Percentiles rank a stretch among this genome's conserved stretches.
phyloP scores from a whole-genome alignment of 2,329 filamentous ascomycete species.

The Scolecobasidium constrictum region DNA sequence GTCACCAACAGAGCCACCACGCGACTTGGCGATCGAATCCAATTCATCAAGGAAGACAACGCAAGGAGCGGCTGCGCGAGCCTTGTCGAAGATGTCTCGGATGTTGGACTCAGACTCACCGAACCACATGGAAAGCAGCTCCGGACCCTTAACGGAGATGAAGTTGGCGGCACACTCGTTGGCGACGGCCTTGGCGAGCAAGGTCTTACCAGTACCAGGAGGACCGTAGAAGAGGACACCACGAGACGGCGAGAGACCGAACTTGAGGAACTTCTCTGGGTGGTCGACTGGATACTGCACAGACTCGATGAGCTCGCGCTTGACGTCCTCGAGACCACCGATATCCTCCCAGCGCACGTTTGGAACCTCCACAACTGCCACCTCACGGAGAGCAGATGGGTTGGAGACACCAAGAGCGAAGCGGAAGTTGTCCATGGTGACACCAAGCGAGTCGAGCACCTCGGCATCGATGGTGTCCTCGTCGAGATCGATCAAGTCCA shows the following conservation, averaged over 20 bases:
- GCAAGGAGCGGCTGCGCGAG: conserved; percentile 91
- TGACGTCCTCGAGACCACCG: conserved; percentile 94
- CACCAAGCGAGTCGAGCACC: conserved; percentile 92
- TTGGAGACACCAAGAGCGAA: conserved; percentile 97
- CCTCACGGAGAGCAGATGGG: conserved; percentile 95
- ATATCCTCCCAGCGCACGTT: conserved; percentile 99
- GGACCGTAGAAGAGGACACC: conserved; percentile 99
- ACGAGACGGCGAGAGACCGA: conserved; percentile 91
- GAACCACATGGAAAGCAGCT: conserved; percentile 99
- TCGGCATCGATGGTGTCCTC: conserved; percentile 99
- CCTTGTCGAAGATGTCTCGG: conserved; percentile 99
- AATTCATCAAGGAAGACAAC: conserved; percentile 98
- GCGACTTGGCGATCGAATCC: conserved; percentile 98
- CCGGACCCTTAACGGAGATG: conserved; percentile 97
- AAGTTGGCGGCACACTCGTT: conserved; percentile 99
- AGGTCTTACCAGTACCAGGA: conserved; percentile 99
- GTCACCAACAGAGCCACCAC: conserved; percentile 82
- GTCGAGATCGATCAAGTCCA: conserved; percentile 97
- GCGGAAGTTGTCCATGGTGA: conserved; percentile 99
- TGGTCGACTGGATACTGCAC: conserved; percentile 99
- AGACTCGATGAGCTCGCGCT: conserved; percentile 97
- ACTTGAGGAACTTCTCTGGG: conserved; percentile 99
- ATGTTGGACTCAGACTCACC: conserved; percentile 99
- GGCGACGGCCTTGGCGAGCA: conserved; percentile 98
- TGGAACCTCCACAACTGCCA: conserved; percentile 97